These are phyloP conservation scores for Pseudoturritis turrita DNA, from an alignment of 345 rosid species.

Conservation along the genomic window DNA sequence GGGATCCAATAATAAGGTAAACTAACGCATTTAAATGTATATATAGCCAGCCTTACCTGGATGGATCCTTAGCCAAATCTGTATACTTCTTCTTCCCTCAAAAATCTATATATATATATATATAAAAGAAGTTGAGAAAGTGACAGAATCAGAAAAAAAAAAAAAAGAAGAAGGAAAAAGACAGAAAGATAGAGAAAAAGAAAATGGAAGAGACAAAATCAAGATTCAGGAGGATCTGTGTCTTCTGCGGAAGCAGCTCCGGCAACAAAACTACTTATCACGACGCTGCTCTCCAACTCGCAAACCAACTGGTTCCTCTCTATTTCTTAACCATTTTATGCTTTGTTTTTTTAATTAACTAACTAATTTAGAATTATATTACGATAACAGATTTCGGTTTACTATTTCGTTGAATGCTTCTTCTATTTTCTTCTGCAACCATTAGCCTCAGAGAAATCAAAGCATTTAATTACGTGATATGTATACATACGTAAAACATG, in stretches of 20 bases:
- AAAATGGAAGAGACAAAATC: conserved; percentile 32
- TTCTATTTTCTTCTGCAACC: too few relatives aligned
- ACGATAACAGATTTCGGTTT: background rate
- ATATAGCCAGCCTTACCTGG: conserved; percentile 22
- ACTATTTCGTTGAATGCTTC: background rate
- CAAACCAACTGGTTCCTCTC: conserved; percentile 23
- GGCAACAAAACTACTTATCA: conserved; percentile 34
- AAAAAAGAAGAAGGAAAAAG: background rate
- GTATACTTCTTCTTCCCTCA: conserved; percentile 11
- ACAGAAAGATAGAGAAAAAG: conserved; percentile 15
- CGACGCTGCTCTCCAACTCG: conserved; percentile 36
- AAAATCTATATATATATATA: background rate
- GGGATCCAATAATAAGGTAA: conserved; percentile 18
- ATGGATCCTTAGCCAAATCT: conserved; percentile 20
- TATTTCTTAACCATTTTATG: background rate
- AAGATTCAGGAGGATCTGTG: conserved; percentile 35
- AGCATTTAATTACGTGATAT: background rate
- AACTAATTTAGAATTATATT: background rate
- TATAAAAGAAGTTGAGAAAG: conserved; percentile 4
- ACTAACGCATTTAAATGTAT: conserved; percentile 1
- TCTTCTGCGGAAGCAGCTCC: conserved; percentile 34
- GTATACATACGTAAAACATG: background rate
- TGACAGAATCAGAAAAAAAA: conserved; percentile 15
- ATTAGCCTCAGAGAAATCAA: too few relatives aligned
- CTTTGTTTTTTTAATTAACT: background rate